Evolutionary conservation across 2,329 filamentous ascomycete species (phyloP), one percentile per base, ranked within the genome.

Genomic region (Fusarium xylarioides): DNA sequence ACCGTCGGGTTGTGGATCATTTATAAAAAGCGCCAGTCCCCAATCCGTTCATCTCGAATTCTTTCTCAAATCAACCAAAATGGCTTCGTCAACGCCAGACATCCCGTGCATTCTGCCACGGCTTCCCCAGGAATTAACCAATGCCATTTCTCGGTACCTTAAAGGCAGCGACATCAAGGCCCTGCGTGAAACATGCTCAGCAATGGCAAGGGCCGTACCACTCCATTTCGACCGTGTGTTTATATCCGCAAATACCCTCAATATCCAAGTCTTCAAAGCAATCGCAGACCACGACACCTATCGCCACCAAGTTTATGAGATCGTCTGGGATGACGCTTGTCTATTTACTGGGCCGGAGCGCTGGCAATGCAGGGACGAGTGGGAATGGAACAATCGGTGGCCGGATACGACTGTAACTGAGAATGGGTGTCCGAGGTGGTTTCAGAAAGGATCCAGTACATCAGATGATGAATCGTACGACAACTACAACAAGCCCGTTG

Each of bases 321-420:
- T 63, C 4, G 34, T 59, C 16, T 59, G 53, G 59, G 59, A 63
- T 11, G 53, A 63, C 8, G 40, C 53, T 19, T 40, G 40, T n/a
- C 11, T 63, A 11, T 21, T 5, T 14, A 11, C 6, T 19, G 59
- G 59, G 4, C 28, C 19, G 10, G 40, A 63, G 8, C 3, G 14
- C 4, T 34, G 21, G n/a, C 7, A 54, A 11, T 19, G 10, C 6
- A 35, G 4, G 4, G 8, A 16, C 6, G 35, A 26, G 4, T 35
- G 7, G n/a, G 9, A 32, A 4, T 16, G 3, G 11, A 3, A 16
- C 10, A 7, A 7, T 10, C 14, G 14, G 7, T 7, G 21, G 2
- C 50, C 19, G 34, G 14, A 59, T 4, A 11, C 1, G 16, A 9
- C 15, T 30, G 16, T 15, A 15, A 37, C 28, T 5, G 34, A 15